Evolutionary conservation across 208 protist species (phyloP).

Genomic region (Novymonas esmeraldas): DNA sequence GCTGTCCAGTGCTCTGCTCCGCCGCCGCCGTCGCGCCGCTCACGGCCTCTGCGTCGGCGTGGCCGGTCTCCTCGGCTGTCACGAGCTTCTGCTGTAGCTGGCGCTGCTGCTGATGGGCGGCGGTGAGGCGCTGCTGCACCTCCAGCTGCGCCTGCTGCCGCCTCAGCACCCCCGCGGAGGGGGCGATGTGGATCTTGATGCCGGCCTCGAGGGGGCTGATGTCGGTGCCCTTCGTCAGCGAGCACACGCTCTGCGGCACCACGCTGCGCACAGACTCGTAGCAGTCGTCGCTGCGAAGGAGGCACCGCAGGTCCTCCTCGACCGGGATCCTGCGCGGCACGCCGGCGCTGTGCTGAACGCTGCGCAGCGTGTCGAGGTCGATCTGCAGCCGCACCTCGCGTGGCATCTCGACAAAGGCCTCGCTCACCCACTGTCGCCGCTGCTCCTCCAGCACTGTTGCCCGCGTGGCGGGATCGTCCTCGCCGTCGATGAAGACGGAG

Average conservation of each 20-base stretch:
- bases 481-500: constrained; percentile 82
- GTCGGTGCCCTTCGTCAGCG: constrained; percentile 81
- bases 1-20: background rate
- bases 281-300: constrained; percentile 63
- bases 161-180: constrained; percentile 58
- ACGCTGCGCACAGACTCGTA: constrained; percentile 78
- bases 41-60: background rate
- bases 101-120: constrained; percentile 24
- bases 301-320: constrained; percentile 67
- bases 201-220: constrained; percentile 80
- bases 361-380: constrained; percentile 43
- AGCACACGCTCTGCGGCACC: constrained; percentile 74
- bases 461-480: constrained; percentile 48
- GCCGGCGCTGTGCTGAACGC: constrained; percentile 32
- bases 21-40: background rate
- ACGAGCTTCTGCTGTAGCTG: constrained; percentile 10
- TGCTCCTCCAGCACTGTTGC: constrained; percentile 62
- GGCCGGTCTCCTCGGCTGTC: background rate
- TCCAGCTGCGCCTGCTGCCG: constrained; percentile 47
- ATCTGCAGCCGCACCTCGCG: constrained; percentile 47
- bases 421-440: constrained; percentile 77
- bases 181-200: constrained; percentile 89
- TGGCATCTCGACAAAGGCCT: constrained; percentile 36
- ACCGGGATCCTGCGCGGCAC: constrained; percentile 73
- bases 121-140: constrained; percentile 24